A percentile compares a stretch with the other conserved stretches of the same genome.
Conservation (phyloP, 805 yeast species). For the Spathaspora passalidarum region DNA sequence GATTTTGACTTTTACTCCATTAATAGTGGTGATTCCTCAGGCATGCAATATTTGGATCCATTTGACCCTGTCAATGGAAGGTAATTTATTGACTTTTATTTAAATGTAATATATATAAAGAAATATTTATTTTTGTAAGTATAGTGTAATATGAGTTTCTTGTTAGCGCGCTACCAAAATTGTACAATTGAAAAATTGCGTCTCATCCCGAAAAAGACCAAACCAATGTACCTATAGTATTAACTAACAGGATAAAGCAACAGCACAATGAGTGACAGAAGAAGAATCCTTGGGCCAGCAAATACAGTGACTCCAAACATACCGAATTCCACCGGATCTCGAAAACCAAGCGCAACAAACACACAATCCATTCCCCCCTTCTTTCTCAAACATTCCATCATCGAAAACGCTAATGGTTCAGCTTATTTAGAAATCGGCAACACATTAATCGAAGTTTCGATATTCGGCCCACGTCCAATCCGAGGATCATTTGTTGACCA, state of each 20-base stretch:
- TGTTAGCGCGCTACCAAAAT: neutral
- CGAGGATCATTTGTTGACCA: conserved; percentile 67
- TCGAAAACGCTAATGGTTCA: conserved; percentile 78
- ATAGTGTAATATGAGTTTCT: too few species aligned
- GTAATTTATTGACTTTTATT: neutral
- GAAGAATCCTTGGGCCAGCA: conserved; percentile 82
- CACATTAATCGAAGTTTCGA: conserved; percentile 61
- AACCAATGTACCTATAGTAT: neutral
- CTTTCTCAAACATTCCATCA: conserved; percentile 61
- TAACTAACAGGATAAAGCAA: neutral
- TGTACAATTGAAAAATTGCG: neutral
- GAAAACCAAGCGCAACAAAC: neutral
- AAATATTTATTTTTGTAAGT: neutral
- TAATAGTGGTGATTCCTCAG: conserved; percentile 10
- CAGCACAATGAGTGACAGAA: conserved; percentile 55
- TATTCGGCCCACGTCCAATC: conserved; percentile 88
- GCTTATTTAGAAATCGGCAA: conserved; percentile 70
- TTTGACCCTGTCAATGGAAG: conserved; percentile 13
- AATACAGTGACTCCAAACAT: conserved; percentile 46
- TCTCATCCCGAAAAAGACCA: conserved; percentile 1
- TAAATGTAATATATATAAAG: neutral
- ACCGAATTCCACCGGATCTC: conserved; percentile 5
- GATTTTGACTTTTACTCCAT: conserved; percentile 18
- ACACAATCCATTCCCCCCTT: conserved; percentile 19
- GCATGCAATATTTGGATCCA: conserved; percentile 25